Base-by-base conservation (phyloP, 208 protist genomes). In the Acanthamoeba triangularis region DNA sequence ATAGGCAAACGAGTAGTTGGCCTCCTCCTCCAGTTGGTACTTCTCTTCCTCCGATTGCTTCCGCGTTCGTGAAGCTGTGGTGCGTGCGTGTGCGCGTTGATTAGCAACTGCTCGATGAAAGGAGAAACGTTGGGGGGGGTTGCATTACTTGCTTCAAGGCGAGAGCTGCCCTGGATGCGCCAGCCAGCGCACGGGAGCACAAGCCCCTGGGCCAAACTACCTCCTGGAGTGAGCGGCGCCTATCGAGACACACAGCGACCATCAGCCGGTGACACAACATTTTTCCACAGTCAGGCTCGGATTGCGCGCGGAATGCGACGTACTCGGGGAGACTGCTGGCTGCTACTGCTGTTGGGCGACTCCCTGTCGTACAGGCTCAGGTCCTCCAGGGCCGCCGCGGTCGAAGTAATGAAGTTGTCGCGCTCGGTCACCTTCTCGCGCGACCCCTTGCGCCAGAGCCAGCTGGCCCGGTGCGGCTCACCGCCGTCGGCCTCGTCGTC, bases 1-100 rank as follows among this genome's bases (percentile, higher is more conserved):
- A 33, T 93, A 93, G 59, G 54, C 54, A 54, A 76, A 76, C 8
- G 87, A 78, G 28, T 93, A 93, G 87, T 93, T 93, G 63, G 87
- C 87, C 35, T 93, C 87, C 47, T 76, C 61, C 25, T 93, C 87
- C 37, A 93, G 80, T 18, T 56, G 80, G 20, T 88, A 88, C 13
- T 25, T n/a, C 44, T 88, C 80, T 28, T 82, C 74, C 18, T 4
- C 41, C 14, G 37, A 18, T 30, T 82, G 74, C 69, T 44, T 78
- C 69, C 16, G 69, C 14, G 33, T 28, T 14, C 69, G 69, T 28
- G 69, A 16, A 25, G 28, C 69, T 35, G 69, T 44, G 69, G 18
- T 49, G 44, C 11, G 47, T 49, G 47, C 16, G 47, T 49, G 47
- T 49, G 47, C n/a, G n/a, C n/a, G n/a, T n/a, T 11, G 61, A 30